Percentiles rank a stretch among this genome's conserved stretches.
Evolutionary conservation across 1,139 yeast genomes (phyloP).

Genomic region (Pichia sp.): DNA sequence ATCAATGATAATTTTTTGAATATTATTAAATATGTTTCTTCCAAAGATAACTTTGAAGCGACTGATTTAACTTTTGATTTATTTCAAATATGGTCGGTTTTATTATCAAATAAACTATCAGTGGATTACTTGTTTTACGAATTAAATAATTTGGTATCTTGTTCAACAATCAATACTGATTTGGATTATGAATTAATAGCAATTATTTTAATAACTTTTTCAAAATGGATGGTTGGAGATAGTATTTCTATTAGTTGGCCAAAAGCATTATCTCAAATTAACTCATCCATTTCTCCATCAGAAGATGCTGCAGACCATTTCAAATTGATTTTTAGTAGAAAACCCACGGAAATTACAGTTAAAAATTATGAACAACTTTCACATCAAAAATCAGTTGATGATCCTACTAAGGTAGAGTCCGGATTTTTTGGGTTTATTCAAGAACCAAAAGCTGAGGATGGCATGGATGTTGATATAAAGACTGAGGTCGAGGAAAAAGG

Average conservation of each 20-base stretch:
- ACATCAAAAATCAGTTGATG: not conserved
- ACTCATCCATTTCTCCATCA: slow-evolving; percentile 9
- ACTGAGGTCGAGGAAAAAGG: slow-evolving; percentile 2
- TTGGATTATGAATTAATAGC: slow-evolving; percentile 12
- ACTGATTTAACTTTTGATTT: slow-evolving; percentile 9
- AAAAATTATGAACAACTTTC: not conserved
- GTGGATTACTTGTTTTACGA: slow-evolving; percentile 11
- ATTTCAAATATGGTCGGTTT: slow-evolving; percentile 7
- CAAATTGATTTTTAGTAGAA: slow-evolving; percentile 6
- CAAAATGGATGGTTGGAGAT: slow-evolving; percentile 16
- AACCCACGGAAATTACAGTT: not conserved
- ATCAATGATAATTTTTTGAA: slow-evolving; percentile 1
- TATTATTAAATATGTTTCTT: slow-evolving; percentile 1
- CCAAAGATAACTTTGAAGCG: not conserved
- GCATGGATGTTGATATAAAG: slow-evolving; percentile 4
- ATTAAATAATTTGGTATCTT: slow-evolving; percentile 1
- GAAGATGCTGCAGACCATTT: slow-evolving; percentile 5
- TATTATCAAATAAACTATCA: slow-evolving; percentile 2
- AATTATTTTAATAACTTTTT: slow-evolving; percentile 18
- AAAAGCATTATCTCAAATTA: slow-evolving; percentile 5
- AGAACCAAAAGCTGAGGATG: slow-evolving; percentile 23
- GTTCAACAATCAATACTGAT: slow-evolving; percentile 2
- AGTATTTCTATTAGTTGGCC: slow-evolving; percentile 9
- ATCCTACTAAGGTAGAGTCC: slow-evolving; percentile 15
- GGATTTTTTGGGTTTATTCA: slow-evolving; percentile 28